phyloP scores from a whole-genome alignment of 164 flowering plant species.

The Warburgia ugandensis region DNA sequence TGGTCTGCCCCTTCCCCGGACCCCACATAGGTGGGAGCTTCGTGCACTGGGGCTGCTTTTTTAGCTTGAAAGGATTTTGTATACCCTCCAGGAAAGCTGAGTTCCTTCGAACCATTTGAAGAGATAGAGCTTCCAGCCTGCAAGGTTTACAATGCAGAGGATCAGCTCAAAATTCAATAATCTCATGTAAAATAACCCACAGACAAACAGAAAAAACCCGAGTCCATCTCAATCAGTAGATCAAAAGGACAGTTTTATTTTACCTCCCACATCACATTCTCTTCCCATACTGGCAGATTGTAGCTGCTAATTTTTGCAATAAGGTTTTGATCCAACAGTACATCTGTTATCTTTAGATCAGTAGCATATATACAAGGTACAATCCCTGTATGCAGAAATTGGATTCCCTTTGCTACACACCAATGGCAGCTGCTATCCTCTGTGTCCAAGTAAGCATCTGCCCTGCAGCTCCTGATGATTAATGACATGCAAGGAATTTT shows the following conservation, averaged over 20 bases:
- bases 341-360: constrained; percentile 64
- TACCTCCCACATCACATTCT: constrained; percentile 45
- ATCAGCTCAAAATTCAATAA: constrained; percentile 1
- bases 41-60: no score
- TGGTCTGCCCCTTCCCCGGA: no score
- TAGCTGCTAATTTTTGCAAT: constrained; percentile 80
- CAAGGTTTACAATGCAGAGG: constrained; percentile 4
- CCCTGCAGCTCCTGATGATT: constrained; percentile 31
- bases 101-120: constrained; percentile 32
- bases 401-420: constrained; percentile 85
- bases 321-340: constrained; percentile 73
- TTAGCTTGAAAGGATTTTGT: no score
- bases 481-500: no score
- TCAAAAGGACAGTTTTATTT: neutral
- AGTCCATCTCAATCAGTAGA: neutral
- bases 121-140: constrained; percentile 38
- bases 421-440: constrained; percentile 76
- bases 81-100: constrained; percentile 30
- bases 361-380: constrained; percentile 73
- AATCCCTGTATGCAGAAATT: constrained; percentile 82
- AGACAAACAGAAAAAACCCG: neutral
- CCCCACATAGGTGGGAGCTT: no score
- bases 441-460: constrained; percentile 65
- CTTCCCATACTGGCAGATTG: constrained; percentile 66
- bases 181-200: constrained; percentile 6